These are phyloP conservation scores for Gastrolobium villosum DNA, from an alignment of 306 rosid genomes.

Conservation along the genomic window DNA sequence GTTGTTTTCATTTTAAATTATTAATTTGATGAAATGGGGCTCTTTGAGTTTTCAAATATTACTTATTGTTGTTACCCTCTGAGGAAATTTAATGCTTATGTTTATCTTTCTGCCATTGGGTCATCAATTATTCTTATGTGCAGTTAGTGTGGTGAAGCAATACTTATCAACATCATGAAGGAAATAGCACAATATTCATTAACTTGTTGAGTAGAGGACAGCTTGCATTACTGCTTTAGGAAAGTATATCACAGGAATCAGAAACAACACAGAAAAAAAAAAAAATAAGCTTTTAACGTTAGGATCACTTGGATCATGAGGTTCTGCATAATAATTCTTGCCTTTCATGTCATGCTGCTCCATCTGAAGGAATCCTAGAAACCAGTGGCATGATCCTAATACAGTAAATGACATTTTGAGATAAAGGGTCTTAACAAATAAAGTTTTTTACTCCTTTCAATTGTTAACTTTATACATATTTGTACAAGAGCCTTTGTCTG, in stretches of 20 bases:
- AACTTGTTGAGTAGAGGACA: constrained; percentile 38
- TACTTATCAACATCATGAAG: constrained; percentile 29
- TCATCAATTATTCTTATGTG: constrained; percentile 25
- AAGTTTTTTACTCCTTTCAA: constrained; percentile 11
- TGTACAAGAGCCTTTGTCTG: background rate
- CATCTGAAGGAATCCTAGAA: constrained; percentile 45
- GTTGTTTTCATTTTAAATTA: constrained; percentile 47
- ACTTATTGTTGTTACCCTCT: constrained; percentile 28
- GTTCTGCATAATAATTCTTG: constrained; percentile 40
- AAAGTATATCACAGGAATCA: constrained; percentile 36
- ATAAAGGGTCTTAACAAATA: constrained; percentile 4
- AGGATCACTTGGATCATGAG: constrained; percentile 27
- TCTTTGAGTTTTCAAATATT: background rate
- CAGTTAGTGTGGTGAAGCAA: constrained; percentile 36
- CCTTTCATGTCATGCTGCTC: constrained; percentile 38
- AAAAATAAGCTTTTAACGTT: background rate
- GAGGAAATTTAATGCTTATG: constrained; percentile 36
- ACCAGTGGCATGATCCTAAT: constrained; percentile 24
- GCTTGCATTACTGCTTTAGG: constrained; percentile 44
- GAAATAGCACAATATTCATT: constrained; percentile 38
- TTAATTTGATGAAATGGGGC: constrained; percentile 13
- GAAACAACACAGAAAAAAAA: constrained; percentile 2
- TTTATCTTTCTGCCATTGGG: constrained; percentile 32
- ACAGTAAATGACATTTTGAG: constrained; percentile 43
- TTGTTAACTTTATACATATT: constrained; percentile 19